Conservation (phyloP, 73 alveolate genomes). For the Paramecium bursaria region DNA sequence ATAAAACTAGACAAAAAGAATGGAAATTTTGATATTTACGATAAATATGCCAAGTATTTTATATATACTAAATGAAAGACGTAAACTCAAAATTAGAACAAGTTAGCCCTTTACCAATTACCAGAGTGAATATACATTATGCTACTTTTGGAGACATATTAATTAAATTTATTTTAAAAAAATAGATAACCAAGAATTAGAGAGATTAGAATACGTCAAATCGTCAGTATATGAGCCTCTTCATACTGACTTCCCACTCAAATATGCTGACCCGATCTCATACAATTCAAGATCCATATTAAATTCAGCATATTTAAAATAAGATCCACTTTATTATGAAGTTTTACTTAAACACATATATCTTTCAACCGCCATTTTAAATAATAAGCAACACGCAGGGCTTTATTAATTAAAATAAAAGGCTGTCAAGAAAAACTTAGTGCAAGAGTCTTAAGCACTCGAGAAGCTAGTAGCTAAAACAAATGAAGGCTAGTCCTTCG, state of each 20-base stretch:
- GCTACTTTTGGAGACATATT: conserved; percentile 61
- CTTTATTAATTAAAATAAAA: too few species aligned
- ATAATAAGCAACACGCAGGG: too few species aligned
- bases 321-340: conserved; percentile 14
- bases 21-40: conserved; percentile 61
- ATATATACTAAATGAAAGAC: background rate
- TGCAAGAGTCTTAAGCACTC: too few species aligned
- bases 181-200: conserved; percentile 59
- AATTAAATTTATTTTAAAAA: conserved; percentile 49
- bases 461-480: too few species aligned
- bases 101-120: too few species aligned
- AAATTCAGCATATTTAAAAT: conserved; percentile 17
- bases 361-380: too few species aligned
- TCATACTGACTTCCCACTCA: conserved; percentile 37
- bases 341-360: conserved; percentile 13
- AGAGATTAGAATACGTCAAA: conserved; percentile 27
- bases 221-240: background rate
- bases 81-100: conserved; percentile 46
- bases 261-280: conserved; percentile 30
- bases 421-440: too few species aligned
- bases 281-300: conserved; percentile 18
- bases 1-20: conserved; percentile 59
- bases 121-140: conserved; percentile 38
- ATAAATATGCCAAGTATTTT: conserved; percentile 46
- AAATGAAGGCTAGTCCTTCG: too few species aligned